Percentiles rank a stretch among this genome's conserved stretches.
These are phyloP conservation scores for Pyrenochaeta sp. DNA, from an alignment of 2,329 filamentous ascomycete genomes.

Conservation along the genomic window DNA sequence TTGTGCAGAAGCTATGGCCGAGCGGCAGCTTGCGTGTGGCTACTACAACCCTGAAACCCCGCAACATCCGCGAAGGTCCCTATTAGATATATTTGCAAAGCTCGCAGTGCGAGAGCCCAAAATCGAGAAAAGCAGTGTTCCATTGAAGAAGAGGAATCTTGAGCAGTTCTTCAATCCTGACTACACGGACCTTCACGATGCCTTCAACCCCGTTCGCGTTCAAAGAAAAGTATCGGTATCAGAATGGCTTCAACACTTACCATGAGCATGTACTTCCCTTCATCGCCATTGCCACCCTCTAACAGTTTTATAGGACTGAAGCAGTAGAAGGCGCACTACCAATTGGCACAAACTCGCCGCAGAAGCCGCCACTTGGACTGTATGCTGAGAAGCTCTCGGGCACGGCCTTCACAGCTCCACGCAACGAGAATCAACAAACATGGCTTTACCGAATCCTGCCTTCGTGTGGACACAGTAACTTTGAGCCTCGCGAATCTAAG, in stretches of 20 bases:
- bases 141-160: conserved; percentile 39
- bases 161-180: conserved; percentile 38
- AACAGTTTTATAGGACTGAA: conserved; percentile 67
- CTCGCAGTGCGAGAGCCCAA: conserved; percentile 11
- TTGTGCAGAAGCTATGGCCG: conserved; percentile 25
- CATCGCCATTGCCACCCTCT: conserved; percentile 7
- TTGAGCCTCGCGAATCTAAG: conserved; percentile 58
- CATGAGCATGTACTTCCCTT: conserved; percentile 69
- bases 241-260: conserved; percentile 79
- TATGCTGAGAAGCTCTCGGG: conserved; percentile 78
- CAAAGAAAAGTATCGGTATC: conserved; percentile 77
- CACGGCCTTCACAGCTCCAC: conserved; percentile 66
- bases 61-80: conserved; percentile 28
- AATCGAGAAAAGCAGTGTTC: conserved; percentile 31
- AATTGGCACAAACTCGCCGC: conserved; percentile 80
- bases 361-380: conserved; percentile 79
- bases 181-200: conserved; percentile 58
- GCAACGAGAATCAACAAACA: conserved; percentile 65
- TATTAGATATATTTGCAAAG: conserved; percentile 27
- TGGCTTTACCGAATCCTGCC: conserved; percentile 68
- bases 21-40: conserved; percentile 8
- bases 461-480: conserved; percentile 66
- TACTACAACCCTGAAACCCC: conserved; percentile 38
- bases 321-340: conserved; percentile 78
- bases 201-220: conserved; percentile 70